Conservation (phyloP, 192 early-diverging fungal genomes). For the Geosiphon pyriformis region DNA sequence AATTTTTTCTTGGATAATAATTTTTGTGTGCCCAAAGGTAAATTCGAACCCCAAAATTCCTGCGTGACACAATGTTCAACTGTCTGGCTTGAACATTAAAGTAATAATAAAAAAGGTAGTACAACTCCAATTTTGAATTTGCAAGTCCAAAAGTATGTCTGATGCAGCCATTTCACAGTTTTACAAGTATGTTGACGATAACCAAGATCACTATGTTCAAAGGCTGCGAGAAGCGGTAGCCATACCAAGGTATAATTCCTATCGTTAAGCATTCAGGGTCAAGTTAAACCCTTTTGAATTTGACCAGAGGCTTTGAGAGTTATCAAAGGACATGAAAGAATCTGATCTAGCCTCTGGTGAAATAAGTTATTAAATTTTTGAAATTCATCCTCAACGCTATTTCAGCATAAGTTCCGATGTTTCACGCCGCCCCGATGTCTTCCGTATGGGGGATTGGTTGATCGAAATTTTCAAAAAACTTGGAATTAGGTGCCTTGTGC, state of each 20-base stretch:
- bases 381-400: not conserved
- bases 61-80: no score
- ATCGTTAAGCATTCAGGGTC: no score
- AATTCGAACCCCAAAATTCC: no score
- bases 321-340: not conserved
- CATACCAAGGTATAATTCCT: conserved; percentile 72
- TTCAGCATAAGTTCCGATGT: conserved; percentile 72
- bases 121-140: no score
- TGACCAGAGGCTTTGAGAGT: not conserved
- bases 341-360: no score
- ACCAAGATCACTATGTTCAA: conserved; percentile 77
- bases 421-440: conserved; percentile 69
- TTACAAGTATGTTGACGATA: conserved; percentile 70
- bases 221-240: conserved; percentile 83
- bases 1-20: not conserved
- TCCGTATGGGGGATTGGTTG: conserved; percentile 89
- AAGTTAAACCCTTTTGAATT: not conserved
- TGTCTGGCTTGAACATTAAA: no score
- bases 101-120: no score
- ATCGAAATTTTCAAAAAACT: conserved; percentile 64
- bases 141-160: no score
- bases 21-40: not conserved
- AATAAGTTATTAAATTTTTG: no score
- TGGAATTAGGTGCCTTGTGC: conserved; percentile 54
- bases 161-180: conserved; percentile 51